A percentile compares a stretch with the other conserved stretches of the same genome.
Evolutionary conservation across 345 rosid genomes (phyloP).

Genomic region (Gossypioides kirkii): DNA sequence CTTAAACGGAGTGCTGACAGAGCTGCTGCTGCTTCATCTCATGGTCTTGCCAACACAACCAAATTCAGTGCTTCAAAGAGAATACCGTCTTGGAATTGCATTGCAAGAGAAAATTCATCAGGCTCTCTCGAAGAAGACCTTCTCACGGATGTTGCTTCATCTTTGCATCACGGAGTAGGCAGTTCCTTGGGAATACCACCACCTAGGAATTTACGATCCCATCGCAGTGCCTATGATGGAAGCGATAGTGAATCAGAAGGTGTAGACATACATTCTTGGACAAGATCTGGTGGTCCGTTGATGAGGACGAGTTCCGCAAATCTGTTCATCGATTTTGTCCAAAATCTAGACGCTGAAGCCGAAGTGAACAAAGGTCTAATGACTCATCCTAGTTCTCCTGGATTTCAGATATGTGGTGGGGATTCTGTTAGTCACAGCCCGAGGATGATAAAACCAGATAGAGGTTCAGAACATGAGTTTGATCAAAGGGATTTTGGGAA

Average conservation of each 20-base stretch:
- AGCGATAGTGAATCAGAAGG: conserved; percentile 87
- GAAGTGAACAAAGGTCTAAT: conserved; percentile 47
- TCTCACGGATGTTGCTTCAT: conserved; percentile 36
- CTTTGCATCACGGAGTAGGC: conserved; percentile 41
- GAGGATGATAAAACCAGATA: conserved; percentile 39
- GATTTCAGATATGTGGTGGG: conserved; percentile 33
- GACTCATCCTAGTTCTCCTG: conserved; percentile 41
- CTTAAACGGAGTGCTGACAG: conserved; percentile 88
- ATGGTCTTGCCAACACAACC: conserved; percentile 43
- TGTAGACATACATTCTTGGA: conserved; percentile 77
- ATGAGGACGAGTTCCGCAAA: conserved; percentile 95
- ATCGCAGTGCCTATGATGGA: conserved; percentile 48
- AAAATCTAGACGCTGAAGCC: conserved; percentile 52
- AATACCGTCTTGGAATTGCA: conserved; percentile 96
- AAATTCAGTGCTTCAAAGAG: conserved; percentile 79
- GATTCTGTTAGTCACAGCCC: conserved; percentile 39
- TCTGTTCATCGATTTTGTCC: conserved; percentile 70
- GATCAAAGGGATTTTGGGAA: conserved; percentile 35
- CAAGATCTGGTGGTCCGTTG: conserved; percentile 92
- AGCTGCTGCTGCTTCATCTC: conserved; percentile 81
- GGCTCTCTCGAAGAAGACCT: conserved; percentile 84
- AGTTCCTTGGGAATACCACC: conserved; percentile 34
- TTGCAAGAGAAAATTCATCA: conserved; percentile 91
- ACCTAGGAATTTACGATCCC: conserved; percentile 38
- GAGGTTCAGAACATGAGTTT: conserved; percentile 39